A percentile compares a stretch with the other conserved stretches of the same genome.
Conservation (phyloP, 192 early-diverging fungal genomes). For the Coemansia sp. region DNA sequence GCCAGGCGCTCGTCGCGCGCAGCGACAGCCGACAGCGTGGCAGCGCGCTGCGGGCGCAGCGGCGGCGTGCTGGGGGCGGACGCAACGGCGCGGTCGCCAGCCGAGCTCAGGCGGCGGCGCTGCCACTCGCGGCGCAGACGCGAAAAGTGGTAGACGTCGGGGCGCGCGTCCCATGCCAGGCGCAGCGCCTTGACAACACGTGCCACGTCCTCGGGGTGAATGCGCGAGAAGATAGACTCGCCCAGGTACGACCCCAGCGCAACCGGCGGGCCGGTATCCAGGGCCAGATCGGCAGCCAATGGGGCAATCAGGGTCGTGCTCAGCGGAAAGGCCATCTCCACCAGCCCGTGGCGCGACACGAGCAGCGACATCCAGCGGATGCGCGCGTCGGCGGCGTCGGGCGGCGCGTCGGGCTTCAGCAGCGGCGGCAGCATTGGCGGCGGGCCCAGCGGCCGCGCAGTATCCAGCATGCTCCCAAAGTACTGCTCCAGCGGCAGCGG, state of each 20-base stretch:
- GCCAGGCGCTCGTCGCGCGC: neutral
- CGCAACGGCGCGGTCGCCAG: slow-evolving; percentile 13
- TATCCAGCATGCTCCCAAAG: slow-evolving; percentile 28
- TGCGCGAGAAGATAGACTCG: slow-evolving; percentile 49
- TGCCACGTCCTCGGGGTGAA: slow-evolving; percentile 48
- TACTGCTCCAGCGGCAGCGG: slow-evolving; percentile 40
- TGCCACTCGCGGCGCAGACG: slow-evolving; percentile 53
- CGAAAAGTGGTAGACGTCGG: slow-evolving; percentile 47
- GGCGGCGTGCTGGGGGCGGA: slow-evolving; percentile 38
- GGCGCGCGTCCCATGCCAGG: slow-evolving; percentile 48
- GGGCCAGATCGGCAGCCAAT: slow-evolving; percentile 13
- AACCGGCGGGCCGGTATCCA: slow-evolving; percentile 18
- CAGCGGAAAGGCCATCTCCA: slow-evolving; percentile 51
- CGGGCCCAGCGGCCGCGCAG: slow-evolving; percentile 20
- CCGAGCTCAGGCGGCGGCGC: slow-evolving; percentile 25
- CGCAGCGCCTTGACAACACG: slow-evolving; percentile 49
- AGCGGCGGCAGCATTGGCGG: slow-evolving; percentile 36
- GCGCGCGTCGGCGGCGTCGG: slow-evolving; percentile 7
- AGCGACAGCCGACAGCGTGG: slow-evolving; percentile 8
- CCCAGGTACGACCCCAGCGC: slow-evolving; percentile 40
- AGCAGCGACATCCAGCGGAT: slow-evolving; percentile 46
- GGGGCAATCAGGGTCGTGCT: slow-evolving; percentile 18
- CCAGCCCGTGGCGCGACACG: slow-evolving; percentile 52
- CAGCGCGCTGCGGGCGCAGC: slow-evolving; percentile 23
- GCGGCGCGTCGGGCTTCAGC: neutral